Percentiles rank a stretch among this genome's conserved stretches.
Conservation (phyloP, 345 rosid genomes). For the Mercurialis annua region DNA sequence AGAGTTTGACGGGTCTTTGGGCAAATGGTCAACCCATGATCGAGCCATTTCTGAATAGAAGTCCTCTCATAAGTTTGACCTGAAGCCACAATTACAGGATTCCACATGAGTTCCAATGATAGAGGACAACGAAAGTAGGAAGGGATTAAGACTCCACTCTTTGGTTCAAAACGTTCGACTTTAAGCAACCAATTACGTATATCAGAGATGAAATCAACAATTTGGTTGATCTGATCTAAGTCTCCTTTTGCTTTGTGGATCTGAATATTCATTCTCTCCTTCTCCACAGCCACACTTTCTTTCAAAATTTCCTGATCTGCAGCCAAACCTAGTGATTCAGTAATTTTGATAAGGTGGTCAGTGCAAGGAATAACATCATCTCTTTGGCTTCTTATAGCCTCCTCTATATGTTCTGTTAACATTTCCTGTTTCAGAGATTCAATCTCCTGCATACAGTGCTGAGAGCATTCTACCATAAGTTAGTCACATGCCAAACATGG, state of each 20-base stretch:
- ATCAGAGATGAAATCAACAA: slow-evolving; percentile 53
- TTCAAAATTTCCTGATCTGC: slow-evolving; percentile 64
- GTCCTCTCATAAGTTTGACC: slow-evolving; percentile 93
- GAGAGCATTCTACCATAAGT: slow-evolving; percentile 32
- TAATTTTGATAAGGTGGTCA: slow-evolving; percentile 46
- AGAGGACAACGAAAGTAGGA: slow-evolving; percentile 81
- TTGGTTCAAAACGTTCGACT: slow-evolving; percentile 48
- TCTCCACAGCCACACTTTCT: slow-evolving; percentile 81
- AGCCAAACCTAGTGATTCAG: slow-evolving; percentile 53
- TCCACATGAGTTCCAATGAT: slow-evolving; percentile 83
- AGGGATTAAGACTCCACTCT: slow-evolving; percentile 60
- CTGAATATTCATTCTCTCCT: slow-evolving; percentile 54
- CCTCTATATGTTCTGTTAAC: slow-evolving; percentile 43
- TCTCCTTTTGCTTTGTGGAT: slow-evolving; percentile 33
- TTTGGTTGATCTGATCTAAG: slow-evolving; percentile 39
- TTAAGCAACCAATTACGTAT: slow-evolving; percentile 67
- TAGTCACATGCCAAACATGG: slow-evolving; percentile 20
- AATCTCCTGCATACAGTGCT: slow-evolving; percentile 67
- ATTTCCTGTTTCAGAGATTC: slow-evolving; percentile 46
- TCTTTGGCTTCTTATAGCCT: slow-evolving; percentile 44
- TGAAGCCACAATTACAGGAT: slow-evolving; percentile 92
- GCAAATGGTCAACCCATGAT: slow-evolving; percentile 69
- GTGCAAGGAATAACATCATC: slow-evolving; percentile 45
- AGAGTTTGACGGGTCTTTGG: slow-evolving; percentile 75
- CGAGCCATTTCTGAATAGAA: slow-evolving; percentile 87